Evolutionary conservation across 805 yeast species (phyloP), one percentile per base, ranked within the genome.

Genomic region (Blastobotrys muscicola): DNA sequence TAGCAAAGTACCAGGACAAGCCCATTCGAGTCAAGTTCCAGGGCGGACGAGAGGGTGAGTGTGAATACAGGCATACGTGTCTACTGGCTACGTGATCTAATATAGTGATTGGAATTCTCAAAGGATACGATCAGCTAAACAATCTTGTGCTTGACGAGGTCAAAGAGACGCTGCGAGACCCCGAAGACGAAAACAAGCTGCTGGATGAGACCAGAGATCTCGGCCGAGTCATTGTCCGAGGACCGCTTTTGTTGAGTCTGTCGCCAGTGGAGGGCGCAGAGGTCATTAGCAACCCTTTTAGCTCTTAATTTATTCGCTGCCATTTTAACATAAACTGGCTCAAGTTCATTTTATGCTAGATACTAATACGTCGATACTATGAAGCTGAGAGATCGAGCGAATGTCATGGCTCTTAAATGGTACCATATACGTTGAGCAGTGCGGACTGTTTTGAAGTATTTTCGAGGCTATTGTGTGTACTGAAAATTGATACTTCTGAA

Each of bases 121-220:
- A 84, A 53, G 97, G 97, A 30, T 87, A 84, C 62, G 99, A 92
- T 62, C 96, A 89, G 61, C 82, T 86, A 57, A 86, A 90, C 95
- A 92, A 92, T 58, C 69, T 78, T 35, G 82, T 78, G 10, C 64
- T 78, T 38, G 82, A 76, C 34, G 76, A 77, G 41, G 80, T 80
- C 2, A 56, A 62, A 16, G 97, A 92, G 61, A 71, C 70, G 7
- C 55, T 82, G 34, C 69, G 82, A 64, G 87, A 80, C 49, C 72
- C 80, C n/a, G 80, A 76, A 31, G 85, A 80, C 45, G 78, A 75
- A 26, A 67, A 72, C 11, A 62, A 70, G 2, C 66, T 70, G 52
- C 74, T 75, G 37, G 74, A 66, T 38, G 62, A 78, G 51, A 78
- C 83, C 1, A 76, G 97, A 58, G 64, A 68, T 3, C 68, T 87